Conservation (phyloP, 306 rosid species). For the Gastrolobium bilobum region DNA sequence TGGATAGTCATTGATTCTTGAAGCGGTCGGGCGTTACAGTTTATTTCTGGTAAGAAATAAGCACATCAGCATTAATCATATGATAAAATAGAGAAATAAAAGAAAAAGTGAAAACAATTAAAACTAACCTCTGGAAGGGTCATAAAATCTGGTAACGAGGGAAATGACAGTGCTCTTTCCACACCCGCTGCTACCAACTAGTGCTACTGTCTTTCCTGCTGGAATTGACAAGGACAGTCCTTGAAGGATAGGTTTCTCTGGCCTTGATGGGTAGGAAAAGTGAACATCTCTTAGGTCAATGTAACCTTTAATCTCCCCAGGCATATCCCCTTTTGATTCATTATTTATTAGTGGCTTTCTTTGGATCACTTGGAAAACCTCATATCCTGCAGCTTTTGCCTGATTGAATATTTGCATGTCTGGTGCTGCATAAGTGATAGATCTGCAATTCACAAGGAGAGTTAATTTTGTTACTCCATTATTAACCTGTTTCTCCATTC, state of each 20-base stretch:
- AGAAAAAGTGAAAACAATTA: not conserved
- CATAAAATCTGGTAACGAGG: conserved; percentile 79
- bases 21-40: too few species aligned
- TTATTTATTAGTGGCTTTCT: conserved; percentile 71
- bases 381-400: conserved; percentile 89
- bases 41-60: not conserved
- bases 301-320: conserved; percentile 59
- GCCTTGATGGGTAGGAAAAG: conserved; percentile 84
- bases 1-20: too few species aligned
- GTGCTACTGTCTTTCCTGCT: conserved; percentile 79
- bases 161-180: conserved; percentile 96
- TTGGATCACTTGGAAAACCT: conserved; percentile 81
- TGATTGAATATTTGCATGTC: conserved; percentile 91
- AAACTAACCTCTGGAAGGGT: conserved; percentile 67
- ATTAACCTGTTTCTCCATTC: not conserved
- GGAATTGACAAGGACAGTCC: conserved; percentile 81
- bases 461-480: not conserved
- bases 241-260: conserved; percentile 70
- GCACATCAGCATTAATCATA: conserved; percentile 1
- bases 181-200: conserved; percentile 95
- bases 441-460: conserved; percentile 56
- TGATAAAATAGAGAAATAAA: conserved; percentile 10
- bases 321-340: conserved; percentile 58
- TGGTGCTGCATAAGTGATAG: conserved; percentile 89
- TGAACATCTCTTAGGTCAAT: conserved; percentile 64